These are phyloP conservation scores for Ophiocordyceps camponoti-floridani DNA, from an alignment of 2,329 filamentous ascomycete genomes.

Conservation along the genomic window DNA sequence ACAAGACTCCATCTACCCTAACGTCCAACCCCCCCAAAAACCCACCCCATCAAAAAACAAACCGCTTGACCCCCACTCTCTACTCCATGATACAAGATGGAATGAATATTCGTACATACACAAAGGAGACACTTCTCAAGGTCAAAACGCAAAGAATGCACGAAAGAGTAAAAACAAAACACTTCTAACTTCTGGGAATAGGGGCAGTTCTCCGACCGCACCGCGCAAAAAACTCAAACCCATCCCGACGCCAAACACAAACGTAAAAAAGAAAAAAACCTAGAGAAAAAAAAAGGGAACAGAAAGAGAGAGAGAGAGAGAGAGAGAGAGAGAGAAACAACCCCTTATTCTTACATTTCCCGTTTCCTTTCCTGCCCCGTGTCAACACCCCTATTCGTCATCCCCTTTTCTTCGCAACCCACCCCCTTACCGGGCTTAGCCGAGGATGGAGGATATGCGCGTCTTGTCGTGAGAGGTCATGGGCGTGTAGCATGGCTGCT, in stretches of 20 bases:
- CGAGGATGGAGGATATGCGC: conserved; percentile 43
- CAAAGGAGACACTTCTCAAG: too few relatives aligned
- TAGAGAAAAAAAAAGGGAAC: background rate
- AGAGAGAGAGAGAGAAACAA: background rate
- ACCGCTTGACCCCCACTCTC: too few relatives aligned
- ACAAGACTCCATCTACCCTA: too few relatives aligned
- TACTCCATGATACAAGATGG: too few relatives aligned
- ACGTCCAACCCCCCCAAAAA: too few relatives aligned
- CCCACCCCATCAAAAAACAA: too few relatives aligned
- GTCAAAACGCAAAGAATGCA: too few relatives aligned
- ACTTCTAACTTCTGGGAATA: too few relatives aligned
- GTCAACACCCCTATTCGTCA: background rate
- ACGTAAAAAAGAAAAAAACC: background rate
- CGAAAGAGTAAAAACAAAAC: background rate
- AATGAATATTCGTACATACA: too few relatives aligned
- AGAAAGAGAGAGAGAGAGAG: background rate
- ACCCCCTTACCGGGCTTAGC: background rate
- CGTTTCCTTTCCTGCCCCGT: background rate
- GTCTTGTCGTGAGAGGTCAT: conserved; percentile 31
- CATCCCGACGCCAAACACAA: too few relatives aligned
- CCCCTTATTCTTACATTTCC: background rate
- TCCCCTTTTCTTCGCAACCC: too few relatives aligned
- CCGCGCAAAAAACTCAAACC: too few relatives aligned
- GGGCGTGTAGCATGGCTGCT: conserved; percentile 19
- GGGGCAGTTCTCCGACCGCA: background rate